phyloP scores from a whole-genome alignment of 2,329 filamentous ascomycete genomes.

The Endoconidiophora polonica region DNA sequence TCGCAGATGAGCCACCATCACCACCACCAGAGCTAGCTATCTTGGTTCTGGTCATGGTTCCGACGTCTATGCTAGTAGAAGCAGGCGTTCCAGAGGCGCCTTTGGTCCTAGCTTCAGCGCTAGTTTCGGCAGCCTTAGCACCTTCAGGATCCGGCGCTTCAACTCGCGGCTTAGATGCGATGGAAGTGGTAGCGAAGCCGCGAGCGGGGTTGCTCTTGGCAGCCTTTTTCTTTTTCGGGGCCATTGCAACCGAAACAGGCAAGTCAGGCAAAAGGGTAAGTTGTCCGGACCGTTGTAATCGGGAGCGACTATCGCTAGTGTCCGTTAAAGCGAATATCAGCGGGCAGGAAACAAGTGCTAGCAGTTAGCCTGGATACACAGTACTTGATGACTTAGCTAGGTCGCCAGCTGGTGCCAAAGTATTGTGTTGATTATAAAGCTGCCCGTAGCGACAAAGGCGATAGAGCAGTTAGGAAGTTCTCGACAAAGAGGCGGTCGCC shows the following conservation, averaged over 20 bases:
- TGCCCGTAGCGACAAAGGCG: too few relatives aligned
- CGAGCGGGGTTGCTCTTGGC: conserved; percentile 69
- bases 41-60: too few relatives aligned
- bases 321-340: too few relatives aligned
- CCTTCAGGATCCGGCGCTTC: conserved; percentile 28
- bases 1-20: too few relatives aligned
- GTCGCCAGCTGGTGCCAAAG: too few relatives aligned
- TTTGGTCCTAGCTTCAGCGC: background rate
- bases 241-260: conserved; percentile 36
- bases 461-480: too few relatives aligned
- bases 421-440: too few relatives aligned
- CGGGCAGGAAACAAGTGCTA: too few relatives aligned
- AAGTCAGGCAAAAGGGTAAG: background rate
- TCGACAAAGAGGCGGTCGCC: too few relatives aligned
- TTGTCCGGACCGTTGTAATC: background rate
- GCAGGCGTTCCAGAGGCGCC: background rate
- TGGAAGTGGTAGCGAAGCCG: conserved; percentile 85
- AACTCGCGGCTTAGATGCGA: conserved; percentile 63
- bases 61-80: background rate
- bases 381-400: too few relatives aligned
- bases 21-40: too few relatives aligned
- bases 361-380: too few relatives aligned
- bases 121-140: background rate
- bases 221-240: conserved; percentile 82
- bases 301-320: background rate